Evolutionary conservation across 1,284 basidiomycete genomes (phyloP).

Genomic region (Leucoagaricus sp.): DNA sequence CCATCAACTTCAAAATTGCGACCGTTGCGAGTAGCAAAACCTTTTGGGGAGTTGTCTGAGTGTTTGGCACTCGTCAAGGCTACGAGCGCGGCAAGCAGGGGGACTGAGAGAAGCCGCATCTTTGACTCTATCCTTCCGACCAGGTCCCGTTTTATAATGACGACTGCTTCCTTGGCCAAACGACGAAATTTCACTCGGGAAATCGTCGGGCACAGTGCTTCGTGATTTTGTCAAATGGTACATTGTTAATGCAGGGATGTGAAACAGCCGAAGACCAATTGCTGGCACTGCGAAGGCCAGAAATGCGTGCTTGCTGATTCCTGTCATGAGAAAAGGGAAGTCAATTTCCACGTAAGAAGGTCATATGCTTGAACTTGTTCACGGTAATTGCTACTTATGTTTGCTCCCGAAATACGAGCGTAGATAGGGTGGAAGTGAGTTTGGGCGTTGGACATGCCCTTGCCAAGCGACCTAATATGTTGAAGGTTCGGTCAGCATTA

Average conservation of each 20-base stretch:
- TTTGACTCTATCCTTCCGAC: not conserved
- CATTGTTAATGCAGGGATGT: not conserved
- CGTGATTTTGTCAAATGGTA: not conserved
- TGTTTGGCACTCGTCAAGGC: constrained; percentile 11
- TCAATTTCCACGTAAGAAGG: not conserved
- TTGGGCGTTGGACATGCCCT: not conserved
- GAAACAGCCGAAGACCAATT: not conserved
- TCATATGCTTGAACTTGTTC: not conserved
- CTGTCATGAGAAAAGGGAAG: not conserved
- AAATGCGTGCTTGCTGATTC: not conserved
- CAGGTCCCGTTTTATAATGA: not conserved
- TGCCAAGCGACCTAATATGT: too few species aligned
- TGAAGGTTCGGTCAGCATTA: too few species aligned
- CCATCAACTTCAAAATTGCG: constrained; percentile 46
- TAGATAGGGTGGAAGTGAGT: not conserved
- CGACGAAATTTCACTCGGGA: not conserved
- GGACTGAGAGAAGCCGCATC: constrained; percentile 18
- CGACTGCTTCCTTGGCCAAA: not conserved
- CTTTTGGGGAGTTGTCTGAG: constrained; percentile 23
- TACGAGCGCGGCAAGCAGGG: constrained; percentile 17
- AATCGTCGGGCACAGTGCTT: constrained; percentile 9
- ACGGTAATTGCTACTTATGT: not conserved
- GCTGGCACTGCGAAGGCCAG: not conserved
- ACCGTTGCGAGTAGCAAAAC: constrained; percentile 47
- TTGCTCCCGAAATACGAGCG: not conserved